These are phyloP conservation scores for Colletotrichum sp. DNA, from an alignment of 2,329 filamentous ascomycete genomes.

Conservation along the genomic window DNA sequence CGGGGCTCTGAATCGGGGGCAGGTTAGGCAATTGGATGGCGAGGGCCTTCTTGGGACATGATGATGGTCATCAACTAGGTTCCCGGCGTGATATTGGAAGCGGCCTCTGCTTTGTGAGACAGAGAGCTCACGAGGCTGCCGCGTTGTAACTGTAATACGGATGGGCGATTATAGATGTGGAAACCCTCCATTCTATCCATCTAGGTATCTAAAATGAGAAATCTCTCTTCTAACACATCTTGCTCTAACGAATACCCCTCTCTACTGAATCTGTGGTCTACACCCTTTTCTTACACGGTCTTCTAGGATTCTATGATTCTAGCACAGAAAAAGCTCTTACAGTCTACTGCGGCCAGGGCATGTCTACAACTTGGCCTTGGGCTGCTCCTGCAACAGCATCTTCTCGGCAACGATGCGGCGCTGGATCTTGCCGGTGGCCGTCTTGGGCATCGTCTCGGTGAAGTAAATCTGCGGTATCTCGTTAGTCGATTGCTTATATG, in stretches of 20 bases:
- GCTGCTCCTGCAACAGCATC: conserved; percentile 74
- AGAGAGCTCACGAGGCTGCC: not conserved
- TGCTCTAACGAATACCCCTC: not conserved
- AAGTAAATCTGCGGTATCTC: conserved; percentile 71
- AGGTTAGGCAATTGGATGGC: not conserved
- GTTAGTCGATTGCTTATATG: not conserved
- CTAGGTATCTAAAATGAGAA: not conserved
- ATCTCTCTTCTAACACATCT: not conserved
- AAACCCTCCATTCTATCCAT: conserved; percentile 7
- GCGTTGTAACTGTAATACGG: not conserved
- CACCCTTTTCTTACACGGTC: not conserved
- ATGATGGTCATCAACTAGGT: not conserved
- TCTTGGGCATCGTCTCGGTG: conserved; percentile 85
- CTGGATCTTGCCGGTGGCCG: conserved; percentile 90
- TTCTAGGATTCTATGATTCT: not conserved
- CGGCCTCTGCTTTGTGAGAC: not conserved
- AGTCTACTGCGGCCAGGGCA: not conserved
- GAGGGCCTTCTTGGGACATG: not conserved
- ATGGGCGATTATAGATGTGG: not conserved
- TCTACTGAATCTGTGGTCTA: not conserved
- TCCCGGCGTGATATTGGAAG: not conserved
- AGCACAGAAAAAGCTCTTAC: not conserved
- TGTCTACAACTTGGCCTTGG: conserved; percentile 58
- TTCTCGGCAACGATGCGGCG: conserved; percentile 83
- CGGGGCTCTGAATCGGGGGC: not conserved